Evolutionary conservation across 106 monocot genomes (phyloP), one percentile per base, ranked within the genome.

Genomic region (Allium cepa): DNA sequence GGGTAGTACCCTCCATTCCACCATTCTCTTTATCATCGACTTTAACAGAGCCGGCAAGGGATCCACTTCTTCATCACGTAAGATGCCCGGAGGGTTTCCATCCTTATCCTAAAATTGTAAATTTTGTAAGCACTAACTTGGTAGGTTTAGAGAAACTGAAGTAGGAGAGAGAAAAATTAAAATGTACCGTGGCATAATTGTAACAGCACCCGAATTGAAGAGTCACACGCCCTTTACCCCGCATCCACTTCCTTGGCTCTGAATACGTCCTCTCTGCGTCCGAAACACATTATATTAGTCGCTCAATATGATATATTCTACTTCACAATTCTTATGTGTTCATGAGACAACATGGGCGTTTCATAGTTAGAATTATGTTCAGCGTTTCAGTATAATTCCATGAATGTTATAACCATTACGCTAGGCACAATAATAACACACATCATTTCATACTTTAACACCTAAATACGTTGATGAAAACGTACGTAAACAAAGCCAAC

Each of bases 141-240:
- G 36, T 8, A n/a, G 8, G 57, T 16, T 11, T 2, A 16, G 57
- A 8, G 57, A 7, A 46, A 63, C 1, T 14, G 1, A 63, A 55
- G 15, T 55, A 55, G 53, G 15, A 1, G n/a, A 59, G 1, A 59
- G 14, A 0, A 8, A 27, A 61, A 61, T 8, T 27, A 8, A 61
- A 61, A 63, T 26, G 47, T 82, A 96, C 96, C 76, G 14, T 53
- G 16, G 96, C 86, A 74, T 88, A 86, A 59, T 91, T 96, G 63
- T 91, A 91, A 67, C 88, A 88, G 69, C 96, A 96, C 16, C 96
- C 95, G 51, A 96, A 96, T 49, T 96, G 96, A 12, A 96, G 80
- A 0, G 96, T 96, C 46, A 86, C 78, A 6, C 91, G 79, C 2
- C 91, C 91, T 74, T 96, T 96, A 13, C 88, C 96, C 9, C 78